A percentile compares a stretch with the other conserved stretches of the same genome.
Evolutionary conservation across 371 early-diverging fungal genomes (phyloP).

Genomic region (Mortierella sp.): DNA sequence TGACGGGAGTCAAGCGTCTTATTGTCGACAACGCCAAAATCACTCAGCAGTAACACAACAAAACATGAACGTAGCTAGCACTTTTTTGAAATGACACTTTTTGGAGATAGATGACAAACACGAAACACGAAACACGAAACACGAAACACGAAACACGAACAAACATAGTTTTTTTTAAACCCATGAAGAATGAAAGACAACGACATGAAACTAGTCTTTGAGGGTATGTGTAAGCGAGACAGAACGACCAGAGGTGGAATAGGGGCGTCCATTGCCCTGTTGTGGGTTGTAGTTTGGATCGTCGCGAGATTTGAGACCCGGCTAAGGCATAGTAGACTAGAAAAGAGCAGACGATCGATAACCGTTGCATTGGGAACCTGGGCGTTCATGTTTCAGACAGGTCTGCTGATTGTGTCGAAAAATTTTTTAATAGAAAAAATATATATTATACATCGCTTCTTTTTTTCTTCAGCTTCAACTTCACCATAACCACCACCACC

Average conservation of each 20-base stretch:
- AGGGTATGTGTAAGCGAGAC: not conserved
- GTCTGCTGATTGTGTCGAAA: no score
- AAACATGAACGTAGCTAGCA: no score
- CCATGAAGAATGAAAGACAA: not conserved
- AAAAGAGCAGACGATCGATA: no score
- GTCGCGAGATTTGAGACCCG: no score
- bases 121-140: not conserved
- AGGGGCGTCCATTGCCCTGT: not conserved
- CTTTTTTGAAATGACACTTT: not conserved
- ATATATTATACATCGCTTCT: no score
- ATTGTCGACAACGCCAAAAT: slow-evolving; percentile 58
- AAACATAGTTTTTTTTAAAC: slow-evolving; percentile 2
- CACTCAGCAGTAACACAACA: slow-evolving; percentile 22
- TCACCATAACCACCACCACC: not conserved
- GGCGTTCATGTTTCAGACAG: no score
- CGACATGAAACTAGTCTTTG: not conserved
- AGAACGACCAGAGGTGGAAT: no score
- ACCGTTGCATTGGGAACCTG: no score
- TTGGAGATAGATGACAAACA: slow-evolving; percentile 3
- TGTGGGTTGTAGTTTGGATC: no score
- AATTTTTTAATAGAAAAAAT: no score
- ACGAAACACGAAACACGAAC: not conserved
- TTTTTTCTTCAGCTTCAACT: no score
- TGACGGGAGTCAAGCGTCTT: slow-evolving; percentile 73
- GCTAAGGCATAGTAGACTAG: no score